Evolutionary conservation across 352 stramenopile species (phyloP), one percentile per base, ranked within the genome.

Genomic region (Phytopythium boreale): DNA sequence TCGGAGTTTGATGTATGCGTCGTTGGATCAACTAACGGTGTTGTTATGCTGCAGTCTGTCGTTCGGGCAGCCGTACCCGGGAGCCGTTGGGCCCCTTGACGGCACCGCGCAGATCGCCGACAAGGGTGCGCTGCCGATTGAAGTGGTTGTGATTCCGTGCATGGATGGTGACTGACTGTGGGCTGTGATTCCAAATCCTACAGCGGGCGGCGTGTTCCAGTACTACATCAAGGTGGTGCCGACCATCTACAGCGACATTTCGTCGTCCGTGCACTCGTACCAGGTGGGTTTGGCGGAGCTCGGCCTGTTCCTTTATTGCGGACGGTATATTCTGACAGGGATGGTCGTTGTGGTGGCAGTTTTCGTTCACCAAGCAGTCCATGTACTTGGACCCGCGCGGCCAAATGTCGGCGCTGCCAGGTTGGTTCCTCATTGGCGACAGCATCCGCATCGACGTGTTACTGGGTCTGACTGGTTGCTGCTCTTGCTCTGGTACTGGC

Each of bases 211-310:
- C 19, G 82, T 93, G 60, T 93, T 92, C 66, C 84, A 95, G 74
- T 95, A 95, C 74, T 92, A 90, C 64, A 88, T 95, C 74, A 95
- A 95, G 73, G 85, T 95, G 51, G 85, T 95, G 56, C 87, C 87
- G 24, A 95, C 87, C 27, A 89, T 95, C 63, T 95, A 91, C 75
- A 87, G 79, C 65, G 84, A 93, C 53, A 84, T 87, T 24, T 79
- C 83, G 61, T 74, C 82, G 14, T 70, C 75, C 4, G 81, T 87
- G 24, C 68, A 83, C 56, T 92, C 83, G 66, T 93, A 93, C 66
- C 87, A 89, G 72, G 77, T 87, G 17, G 24, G 17, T 39, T 3
- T 17, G 8, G 34, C 19, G 5, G 20, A n/a, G 46, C 14, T 29
- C 36, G 41, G 20, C 22, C 17, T 59, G 8, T 2, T 7, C 20